These are phyloP conservation scores for Abrus pulchellus DNA, from an alignment of 306 rosid genomes.

Conservation along the genomic window DNA sequence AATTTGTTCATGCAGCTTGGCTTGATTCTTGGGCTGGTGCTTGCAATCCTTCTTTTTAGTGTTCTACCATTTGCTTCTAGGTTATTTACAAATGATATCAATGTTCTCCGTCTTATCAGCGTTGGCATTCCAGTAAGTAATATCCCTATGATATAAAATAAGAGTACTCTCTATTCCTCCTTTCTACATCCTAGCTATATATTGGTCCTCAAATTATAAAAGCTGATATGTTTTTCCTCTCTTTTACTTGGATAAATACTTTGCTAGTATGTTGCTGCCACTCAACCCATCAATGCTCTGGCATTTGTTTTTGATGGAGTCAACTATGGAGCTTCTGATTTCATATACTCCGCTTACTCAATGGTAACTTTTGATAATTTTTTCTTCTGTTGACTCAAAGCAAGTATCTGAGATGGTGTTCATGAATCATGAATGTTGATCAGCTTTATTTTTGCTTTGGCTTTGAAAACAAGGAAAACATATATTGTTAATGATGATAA, in stretches of 20 bases:
- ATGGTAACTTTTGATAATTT: conserved; percentile 64
- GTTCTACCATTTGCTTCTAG: conserved; percentile 72
- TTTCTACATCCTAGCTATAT: background rate
- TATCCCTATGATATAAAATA: conserved; percentile 14
- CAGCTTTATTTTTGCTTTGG: conserved; percentile 19
- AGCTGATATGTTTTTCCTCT: conserved; percentile 4
- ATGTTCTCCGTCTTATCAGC: conserved; percentile 67
- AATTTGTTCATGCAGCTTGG: conserved; percentile 68
- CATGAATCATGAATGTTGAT: conserved; percentile 15
- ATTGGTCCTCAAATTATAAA: background rate
- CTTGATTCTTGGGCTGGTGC: conserved; percentile 73
- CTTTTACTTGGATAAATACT: conserved; percentile 45
- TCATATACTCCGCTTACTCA: conserved; percentile 80
- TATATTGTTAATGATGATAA: conserved; percentile 1
- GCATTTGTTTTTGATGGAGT: conserved; percentile 94
- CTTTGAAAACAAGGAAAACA: background rate
- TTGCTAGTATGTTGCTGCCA: conserved; percentile 81
- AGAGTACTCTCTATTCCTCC: background rate
- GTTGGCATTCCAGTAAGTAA: conserved; percentile 84
- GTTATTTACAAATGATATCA: conserved; percentile 71
- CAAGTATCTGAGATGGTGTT: conserved; percentile 17
- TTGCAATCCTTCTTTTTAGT: conserved; percentile 62
- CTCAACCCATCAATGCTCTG: conserved; percentile 84
- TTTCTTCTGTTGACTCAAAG: conserved; percentile 4
- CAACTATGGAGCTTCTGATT: conserved; percentile 93